Evolutionary conservation across 306 rosid genomes (phyloP), one percentile per base, ranked within the genome.

Genomic region (Adenanthera pavonina): DNA sequence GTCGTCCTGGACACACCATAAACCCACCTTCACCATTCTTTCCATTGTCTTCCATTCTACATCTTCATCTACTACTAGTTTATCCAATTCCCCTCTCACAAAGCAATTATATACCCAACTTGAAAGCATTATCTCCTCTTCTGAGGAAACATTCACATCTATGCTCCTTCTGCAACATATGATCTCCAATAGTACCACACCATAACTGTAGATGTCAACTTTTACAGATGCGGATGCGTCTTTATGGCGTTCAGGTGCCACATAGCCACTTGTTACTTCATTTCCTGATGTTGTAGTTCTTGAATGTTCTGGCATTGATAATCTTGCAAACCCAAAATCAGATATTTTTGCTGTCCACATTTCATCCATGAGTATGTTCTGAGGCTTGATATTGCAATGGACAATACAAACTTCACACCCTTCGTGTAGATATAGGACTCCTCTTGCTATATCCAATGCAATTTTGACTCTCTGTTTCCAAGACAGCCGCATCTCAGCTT

Each of bases 241-340:
- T 51, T 56, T 84, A 13, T 81, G 82, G 78, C 86, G 36, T 65
- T 87, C 88, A 4, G 88, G 90, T n/a, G 88, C 84, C 70, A 84
- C 34, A 44, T 84, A 84, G n/a, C 69, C 53, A 16, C 82, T 75
- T 40, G 8, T 20, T 36, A 16, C 38, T 3, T 61, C 81, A n/a
- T 56, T 20, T 0, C 4, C 2, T n/a, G n/a, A n/a, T 0, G 13
- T 3, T 57, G 5, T 8, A 9, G 2, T 7, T 19, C 15, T 57
- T 19, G 64, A 57, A 8, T 19, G 35, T 0, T 68, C 76, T 1
- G 46, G 46, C 56, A 52, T 87, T n/a, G 36, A 8, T 6, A 87
- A 71, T 15, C 82, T 81, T 8, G 90, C 82, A 19, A 84, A 76
- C 47, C 90, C 90, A 84, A 87, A 87, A 56, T 84, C 90, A 54